A percentile compares a stretch with the other conserved stretches of the same genome.
phyloP scores from a whole-genome alignment of 192 early-diverging fungal genomes.

The Linnemannia zychae region DNA sequence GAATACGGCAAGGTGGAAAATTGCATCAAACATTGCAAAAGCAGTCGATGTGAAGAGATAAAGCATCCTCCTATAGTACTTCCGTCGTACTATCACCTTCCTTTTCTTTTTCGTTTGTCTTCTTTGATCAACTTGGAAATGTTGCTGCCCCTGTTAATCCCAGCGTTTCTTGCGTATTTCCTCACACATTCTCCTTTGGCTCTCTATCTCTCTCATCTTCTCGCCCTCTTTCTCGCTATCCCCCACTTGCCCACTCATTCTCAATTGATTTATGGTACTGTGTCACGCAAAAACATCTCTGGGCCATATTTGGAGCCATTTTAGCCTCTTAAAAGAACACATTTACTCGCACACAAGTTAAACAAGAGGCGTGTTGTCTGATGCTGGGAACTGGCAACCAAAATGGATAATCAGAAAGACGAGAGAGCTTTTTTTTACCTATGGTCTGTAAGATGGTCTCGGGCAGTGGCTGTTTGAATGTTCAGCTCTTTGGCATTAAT shows the following conservation, averaged over 20 bases:
- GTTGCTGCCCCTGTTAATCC: no score
- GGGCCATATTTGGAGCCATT: neutral
- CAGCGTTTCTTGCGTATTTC: neutral
- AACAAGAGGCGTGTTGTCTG: neutral
- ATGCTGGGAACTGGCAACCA: no score
- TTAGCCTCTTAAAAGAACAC: neutral
- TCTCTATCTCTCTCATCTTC: neutral
- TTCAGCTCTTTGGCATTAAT: constrained; percentile 74
- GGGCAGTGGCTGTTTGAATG: constrained; percentile 56
- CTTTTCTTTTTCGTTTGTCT: neutral
- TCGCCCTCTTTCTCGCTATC: neutral
- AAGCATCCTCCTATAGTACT: neutral
- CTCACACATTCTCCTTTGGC: neutral
- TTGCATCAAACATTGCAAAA: no score
- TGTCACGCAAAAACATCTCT: neutral
- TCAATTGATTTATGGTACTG: neutral
- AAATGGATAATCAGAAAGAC: no score
- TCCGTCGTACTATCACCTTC: no score
- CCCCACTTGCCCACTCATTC: neutral
- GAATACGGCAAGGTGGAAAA: no score
- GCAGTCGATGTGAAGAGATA: no score
- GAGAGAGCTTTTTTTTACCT: constrained; percentile 28
- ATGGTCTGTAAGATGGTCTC: constrained; percentile 25
- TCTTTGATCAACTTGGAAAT: no score
- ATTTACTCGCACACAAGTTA: neutral